Base-by-base conservation (phyloP, 257 asterid genomes). In the Solanum chilense region DNA sequence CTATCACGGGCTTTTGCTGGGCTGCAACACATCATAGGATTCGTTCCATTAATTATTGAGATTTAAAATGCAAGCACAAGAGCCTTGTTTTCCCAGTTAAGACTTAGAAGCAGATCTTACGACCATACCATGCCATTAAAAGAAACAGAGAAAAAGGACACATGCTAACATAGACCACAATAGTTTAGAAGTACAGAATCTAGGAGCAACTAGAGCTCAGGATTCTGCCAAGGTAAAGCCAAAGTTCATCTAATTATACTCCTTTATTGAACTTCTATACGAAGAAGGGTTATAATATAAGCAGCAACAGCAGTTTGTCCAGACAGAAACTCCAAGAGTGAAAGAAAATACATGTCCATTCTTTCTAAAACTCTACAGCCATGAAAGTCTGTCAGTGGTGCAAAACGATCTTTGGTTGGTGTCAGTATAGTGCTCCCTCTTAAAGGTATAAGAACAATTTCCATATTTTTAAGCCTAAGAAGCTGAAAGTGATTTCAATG, bases 1-100 rank as follows among this genome's bases (percentile, higher is more conserved):
- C 93, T 82, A 97, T 93, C 75, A 95, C 98, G 82, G 98, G 96
- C 93, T 88, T 95, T 91, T 94, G 98, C n/a, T 91, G 98, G 12
- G 96, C 99, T 97, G 96, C 76, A 92, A 86, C 90, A 88, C 86
- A 80, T 83, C 84, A 47, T 45, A 69, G 18, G 33, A 69, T 60
- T 44, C 6, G 27, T 44, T 80, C 66, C 64, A 80, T 47, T 45
- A 80, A 39, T 16, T 27, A 78, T 15, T 80, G 68, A 16, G 41
- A 80, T 80, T 45, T 80, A 27, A 45, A 45, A 80, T 5, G 42
- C 84, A 47, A 80, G 27, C 42, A 80, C 27, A 27, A 16, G 18
- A 80, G 16, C 84, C 84, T 27, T 33, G 7, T 47, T 23, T 80
- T 80, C 84, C 27, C 42, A 25, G 83, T 14, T 44, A 76, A n/a